These are phyloP conservation scores for Phytophthora idaei DNA, from an alignment of 352 stramenopile genomes.

Conservation along the genomic window DNA sequence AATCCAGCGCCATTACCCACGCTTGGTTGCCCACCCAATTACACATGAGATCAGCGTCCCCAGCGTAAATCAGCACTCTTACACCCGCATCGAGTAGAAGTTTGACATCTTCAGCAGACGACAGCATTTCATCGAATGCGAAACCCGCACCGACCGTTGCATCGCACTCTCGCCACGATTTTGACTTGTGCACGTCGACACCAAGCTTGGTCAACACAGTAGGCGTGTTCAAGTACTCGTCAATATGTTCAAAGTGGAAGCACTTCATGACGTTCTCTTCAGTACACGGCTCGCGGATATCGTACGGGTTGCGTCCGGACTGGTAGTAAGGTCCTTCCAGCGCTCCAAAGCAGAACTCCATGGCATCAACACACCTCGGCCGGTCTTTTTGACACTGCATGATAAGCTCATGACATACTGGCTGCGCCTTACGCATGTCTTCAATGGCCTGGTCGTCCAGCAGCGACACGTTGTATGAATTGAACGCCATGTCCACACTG, in stretches of 20 bases:
- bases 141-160: conserved; percentile 92
- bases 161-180: conserved; percentile 93
- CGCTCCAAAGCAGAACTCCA: conserved; percentile 62
- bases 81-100: conserved; percentile 80
- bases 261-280: conserved; percentile 65
- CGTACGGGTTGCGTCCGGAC: conserved; percentile 72
- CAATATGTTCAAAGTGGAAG: conserved; percentile 73
- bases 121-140: conserved; percentile 93
- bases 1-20: conserved; percentile 93
- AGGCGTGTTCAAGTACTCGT: conserved; percentile 73
- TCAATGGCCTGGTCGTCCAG: conserved; percentile 45
- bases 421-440: conserved; percentile 59
- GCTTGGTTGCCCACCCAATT: conserved; percentile 97
- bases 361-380: conserved; percentile 46
- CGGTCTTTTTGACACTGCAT: conserved; percentile 54
- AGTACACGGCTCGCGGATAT: conserved; percentile 65
- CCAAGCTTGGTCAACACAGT: conserved; percentile 39
- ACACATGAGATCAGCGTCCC: conserved; percentile 97
- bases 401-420: conserved; percentile 64
- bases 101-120: conserved; percentile 89
- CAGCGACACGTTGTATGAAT: conserved; percentile 75
- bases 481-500: conserved; percentile 72
- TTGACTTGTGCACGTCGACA: conserved; percentile 51
- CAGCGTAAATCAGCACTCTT: conserved; percentile 94
- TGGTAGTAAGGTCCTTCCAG: conserved; percentile 56